phyloP scores from a whole-genome alignment of 1,284 basidiomycete genomes.

The Cryptococcus sp. region DNA sequence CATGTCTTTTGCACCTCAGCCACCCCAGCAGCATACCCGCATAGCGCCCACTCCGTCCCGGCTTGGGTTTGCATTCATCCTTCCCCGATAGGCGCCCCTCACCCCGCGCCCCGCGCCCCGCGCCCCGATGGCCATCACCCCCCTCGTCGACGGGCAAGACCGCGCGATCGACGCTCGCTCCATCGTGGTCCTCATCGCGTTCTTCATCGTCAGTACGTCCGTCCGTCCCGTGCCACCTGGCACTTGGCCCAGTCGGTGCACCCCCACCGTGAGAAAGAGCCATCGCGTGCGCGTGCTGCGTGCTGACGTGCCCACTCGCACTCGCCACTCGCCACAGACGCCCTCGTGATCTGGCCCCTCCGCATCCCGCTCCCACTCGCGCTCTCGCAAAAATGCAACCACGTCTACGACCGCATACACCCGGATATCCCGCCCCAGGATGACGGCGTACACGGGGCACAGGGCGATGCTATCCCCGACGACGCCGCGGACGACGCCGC shows the following conservation, averaged over 20 bases:
- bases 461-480: not conserved
- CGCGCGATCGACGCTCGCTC: slow-evolving; percentile 47
- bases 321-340: slow-evolving; percentile 43
- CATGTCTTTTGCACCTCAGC: too few relatives aligned
- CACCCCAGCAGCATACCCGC: too few relatives aligned
- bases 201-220: slow-evolving; percentile 66
- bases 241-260: not conserved
- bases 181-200: slow-evolving; percentile 66
- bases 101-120: not conserved
- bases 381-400: slow-evolving; percentile 2
- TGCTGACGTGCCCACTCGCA: not conserved
- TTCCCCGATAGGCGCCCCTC: not conserved
- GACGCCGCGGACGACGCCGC: not conserved
- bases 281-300: not conserved
- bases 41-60: too few relatives aligned
- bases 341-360: slow-evolving; percentile 65
- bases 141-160: slow-evolving; percentile 16
- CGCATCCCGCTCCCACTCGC: slow-evolving; percentile 55
- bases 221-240: not conserved
- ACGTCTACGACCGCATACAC: not conserved
- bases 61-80: too few relatives aligned
- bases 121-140: slow-evolving; percentile 11
- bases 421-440: slow-evolving; percentile 1
- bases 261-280: not conserved
- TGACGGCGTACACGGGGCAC: not conserved